Conservation (phyloP, 805 yeast genomes). For the Tetrapisispora fleetii region DNA sequence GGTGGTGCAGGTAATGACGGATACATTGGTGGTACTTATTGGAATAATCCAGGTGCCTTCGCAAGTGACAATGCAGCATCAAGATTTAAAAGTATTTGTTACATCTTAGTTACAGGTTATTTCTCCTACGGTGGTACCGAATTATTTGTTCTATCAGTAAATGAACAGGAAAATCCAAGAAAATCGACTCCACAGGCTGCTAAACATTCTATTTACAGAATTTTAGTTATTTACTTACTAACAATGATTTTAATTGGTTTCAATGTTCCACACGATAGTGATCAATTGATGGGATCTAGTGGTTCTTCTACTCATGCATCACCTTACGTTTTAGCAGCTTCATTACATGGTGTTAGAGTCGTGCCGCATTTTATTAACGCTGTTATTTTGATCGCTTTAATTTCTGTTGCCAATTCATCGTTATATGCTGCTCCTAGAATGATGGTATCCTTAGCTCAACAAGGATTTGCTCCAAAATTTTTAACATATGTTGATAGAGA, state of each 20-base stretch:
- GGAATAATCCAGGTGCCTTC: conserved; percentile 50
- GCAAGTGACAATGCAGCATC: conserved; percentile 19
- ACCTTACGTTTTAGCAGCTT: conserved; percentile 68
- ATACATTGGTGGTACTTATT: conserved; percentile 49
- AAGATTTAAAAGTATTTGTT: conserved; percentile 56
- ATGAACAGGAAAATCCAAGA: conserved; percentile 53
- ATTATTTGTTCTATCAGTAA: conserved; percentile 55
- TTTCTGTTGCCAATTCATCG: conserved; percentile 71
- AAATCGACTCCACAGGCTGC: conserved; percentile 54
- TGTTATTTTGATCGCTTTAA: conserved; percentile 60
- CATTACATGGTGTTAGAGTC: conserved; percentile 48
- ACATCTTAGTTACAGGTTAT: conserved; percentile 52
- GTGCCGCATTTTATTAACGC: conserved; percentile 68
- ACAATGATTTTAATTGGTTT: conserved; percentile 47
- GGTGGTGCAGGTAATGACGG: conserved; percentile 51
- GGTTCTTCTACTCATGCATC: conserved; percentile 50
- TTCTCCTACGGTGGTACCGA: conserved; percentile 63
- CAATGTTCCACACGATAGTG: conserved; percentile 48
- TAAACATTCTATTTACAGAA: conserved; percentile 57
- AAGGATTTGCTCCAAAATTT: conserved; percentile 56
- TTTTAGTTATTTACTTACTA: conserved; percentile 46
- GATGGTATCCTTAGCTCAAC: conserved; percentile 56
- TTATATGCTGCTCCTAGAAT: conserved; percentile 67
- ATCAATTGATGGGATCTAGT: conserved; percentile 40
- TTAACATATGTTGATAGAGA: conserved; percentile 45